Evolutionary conservation across 1,139 yeast genomes (phyloP).

Genomic region (Meyerozyma athensensis): DNA sequence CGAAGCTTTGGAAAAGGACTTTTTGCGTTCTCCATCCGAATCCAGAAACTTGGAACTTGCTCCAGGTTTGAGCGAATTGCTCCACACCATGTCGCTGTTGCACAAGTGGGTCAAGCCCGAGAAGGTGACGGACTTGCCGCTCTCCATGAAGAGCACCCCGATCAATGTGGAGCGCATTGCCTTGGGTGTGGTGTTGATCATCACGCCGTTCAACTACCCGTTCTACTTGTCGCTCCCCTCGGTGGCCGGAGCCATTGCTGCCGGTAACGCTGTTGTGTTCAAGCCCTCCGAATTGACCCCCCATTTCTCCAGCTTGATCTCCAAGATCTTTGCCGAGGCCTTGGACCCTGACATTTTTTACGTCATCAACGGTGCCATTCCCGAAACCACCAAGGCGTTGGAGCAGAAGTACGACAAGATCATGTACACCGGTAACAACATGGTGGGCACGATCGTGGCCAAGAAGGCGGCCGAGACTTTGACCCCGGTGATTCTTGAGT

Average conservation of each 20-base stretch:
- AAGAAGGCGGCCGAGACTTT: constrained; percentile 77
- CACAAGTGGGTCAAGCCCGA: constrained; percentile 60
- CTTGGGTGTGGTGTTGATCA: constrained; percentile 68
- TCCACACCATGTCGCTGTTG: constrained; percentile 55
- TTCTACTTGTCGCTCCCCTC: constrained; percentile 61
- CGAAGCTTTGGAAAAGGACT: constrained; percentile 61
- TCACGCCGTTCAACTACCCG: constrained; percentile 90
- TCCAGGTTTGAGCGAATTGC: constrained; percentile 50
- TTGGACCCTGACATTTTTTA: constrained; percentile 54
- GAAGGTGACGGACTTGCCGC: constrained; percentile 40
- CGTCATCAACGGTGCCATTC: constrained; percentile 69
- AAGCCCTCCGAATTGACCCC: constrained; percentile 81
- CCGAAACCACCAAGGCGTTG: constrained; percentile 65
- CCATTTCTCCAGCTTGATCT: constrained; percentile 50
- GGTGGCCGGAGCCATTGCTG: constrained; percentile 76
- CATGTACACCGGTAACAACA: constrained; percentile 77
- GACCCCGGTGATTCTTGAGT: constrained; percentile 77
- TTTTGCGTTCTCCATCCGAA: constrained; percentile 61
- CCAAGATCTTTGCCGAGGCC: constrained; percentile 50
- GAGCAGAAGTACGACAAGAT: constrained; percentile 74
- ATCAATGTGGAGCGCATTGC: constrained; percentile 63
- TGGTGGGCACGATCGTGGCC: constrained; percentile 75
- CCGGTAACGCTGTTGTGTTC: constrained; percentile 77
- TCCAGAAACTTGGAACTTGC: constrained; percentile 55
- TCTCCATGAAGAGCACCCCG: constrained; percentile 41